Percentiles rank a stretch among this genome's conserved stretches.
Evolutionary conservation across 345 rosid genomes (phyloP).

Genomic region (Luvunga scandens): DNA sequence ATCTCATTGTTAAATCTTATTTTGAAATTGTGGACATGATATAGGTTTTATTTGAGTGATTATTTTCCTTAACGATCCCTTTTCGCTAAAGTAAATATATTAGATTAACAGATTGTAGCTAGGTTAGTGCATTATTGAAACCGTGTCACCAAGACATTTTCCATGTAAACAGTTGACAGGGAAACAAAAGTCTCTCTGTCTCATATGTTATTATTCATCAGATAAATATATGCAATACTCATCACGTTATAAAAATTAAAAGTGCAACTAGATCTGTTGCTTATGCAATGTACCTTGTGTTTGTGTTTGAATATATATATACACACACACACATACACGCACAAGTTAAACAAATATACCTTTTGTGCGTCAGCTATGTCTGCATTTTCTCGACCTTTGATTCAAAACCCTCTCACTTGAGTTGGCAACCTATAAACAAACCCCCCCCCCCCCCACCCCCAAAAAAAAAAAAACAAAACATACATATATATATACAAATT

Average conservation of each 20-base stretch:
- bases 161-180: too few relatives aligned
- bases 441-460: too few relatives aligned
- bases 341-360: neutral
- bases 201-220: constrained; percentile 15
- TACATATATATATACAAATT: neutral
- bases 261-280: constrained; percentile 21
- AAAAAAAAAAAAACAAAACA: too few relatives aligned
- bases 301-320: neutral
- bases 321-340: too few relatives aligned
- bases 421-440: constrained; percentile 16
- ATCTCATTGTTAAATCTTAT: too few relatives aligned
- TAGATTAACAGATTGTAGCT: too few relatives aligned
- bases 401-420: neutral
- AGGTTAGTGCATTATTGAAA: too few relatives aligned
- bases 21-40: too few relatives aligned
- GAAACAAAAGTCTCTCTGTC: neutral
- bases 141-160: too few relatives aligned
- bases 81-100: too few relatives aligned
- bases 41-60: too few relatives aligned
- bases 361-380: neutral
- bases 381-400: neutral
- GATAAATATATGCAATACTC: constrained; percentile 27
- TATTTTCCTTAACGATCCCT: too few relatives aligned
- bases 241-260: constrained; percentile 9
- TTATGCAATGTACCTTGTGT: constrained; percentile 26